Base-by-base conservation (phyloP, 306 rosid genomes). In the Vigna mungo region DNA sequence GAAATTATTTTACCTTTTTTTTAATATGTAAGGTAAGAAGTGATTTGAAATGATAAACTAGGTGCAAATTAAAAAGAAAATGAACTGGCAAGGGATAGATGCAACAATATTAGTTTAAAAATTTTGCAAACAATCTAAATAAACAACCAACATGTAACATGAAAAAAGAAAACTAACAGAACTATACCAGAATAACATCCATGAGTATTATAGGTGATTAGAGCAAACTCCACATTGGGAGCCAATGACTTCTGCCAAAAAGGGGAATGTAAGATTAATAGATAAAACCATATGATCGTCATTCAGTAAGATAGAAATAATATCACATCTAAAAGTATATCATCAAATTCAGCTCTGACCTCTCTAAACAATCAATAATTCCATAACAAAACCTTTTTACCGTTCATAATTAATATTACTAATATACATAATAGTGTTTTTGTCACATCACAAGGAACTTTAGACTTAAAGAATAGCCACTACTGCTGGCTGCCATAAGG, bases 131-230 rank as follows among this genome's bases (percentile, higher is more conserved):
- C 55, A 34, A 2, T 39, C 51, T 49, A 52, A 52, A 71, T 37
- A 18, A 52, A 23, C 44, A 78, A 58, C 37, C 44, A 78, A 34
- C 18, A 71, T 36, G 61, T 10, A 73, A 77, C 36, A 72, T 9
- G 36, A 49, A 37, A 14, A 67, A 63, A 68, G 37, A 80, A 73
- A 60, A 80, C 6, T 21, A 64, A 75, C 78, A 87, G 83, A 70
- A 47, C 71, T 79, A 25, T 88, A 95, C 99, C 97, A 81, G 92
- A 95, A 85, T 89, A 92, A 52, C 96, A 89, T 87, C 99, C 99
- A 77, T 89, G 97, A 66, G 97, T 89, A 82, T 87, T 83, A 84
- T 77, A 92, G 14, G 88, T 87, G 87, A 92, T 97, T 70, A 95
- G 49, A 52, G 92, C 88, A 75, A 90, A 82, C 90, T 95, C 97